Percentiles rank a stretch among this genome's conserved stretches.
Conservation (phyloP, 1,139 yeast species). For the Martiniozyma asiatica region DNA sequence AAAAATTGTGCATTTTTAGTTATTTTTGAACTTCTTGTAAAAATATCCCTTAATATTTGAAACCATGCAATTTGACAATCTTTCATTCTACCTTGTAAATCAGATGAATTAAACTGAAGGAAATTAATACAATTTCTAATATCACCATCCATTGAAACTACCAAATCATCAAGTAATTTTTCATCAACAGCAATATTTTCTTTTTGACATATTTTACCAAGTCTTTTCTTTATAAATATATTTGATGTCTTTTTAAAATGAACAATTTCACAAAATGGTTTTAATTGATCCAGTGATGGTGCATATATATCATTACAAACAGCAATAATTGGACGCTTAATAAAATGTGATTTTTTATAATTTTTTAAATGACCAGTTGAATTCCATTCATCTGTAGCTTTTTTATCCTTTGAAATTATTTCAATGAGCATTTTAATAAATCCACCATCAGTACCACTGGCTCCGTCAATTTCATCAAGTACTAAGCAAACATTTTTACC, state of each 20-base stretch:
- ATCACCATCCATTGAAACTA: constrained; percentile 71
- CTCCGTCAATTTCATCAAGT: constrained; percentile 87
- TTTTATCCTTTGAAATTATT: constrained; percentile 45
- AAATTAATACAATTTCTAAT: constrained; percentile 76
- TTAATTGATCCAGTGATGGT: constrained; percentile 57
- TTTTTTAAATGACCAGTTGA: constrained; percentile 13
- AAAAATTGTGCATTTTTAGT: constrained; percentile 37
- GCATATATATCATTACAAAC: constrained; percentile 82
- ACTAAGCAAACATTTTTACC: constrained; percentile 70
- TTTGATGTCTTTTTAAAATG: constrained; percentile 51
- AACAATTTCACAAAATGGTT: constrained; percentile 63
- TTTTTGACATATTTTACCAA: constrained; percentile 36
- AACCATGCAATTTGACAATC: constrained; percentile 55
- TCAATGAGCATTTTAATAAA: constrained; percentile 60
- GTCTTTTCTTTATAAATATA: constrained; percentile 33
- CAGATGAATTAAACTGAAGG: constrained; percentile 49
- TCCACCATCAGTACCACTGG: constrained; percentile 53
- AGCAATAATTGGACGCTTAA: constrained; percentile 80
- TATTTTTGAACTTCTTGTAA: constrained; percentile 26
- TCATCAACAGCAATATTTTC: constrained; percentile 27
- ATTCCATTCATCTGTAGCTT: constrained; percentile 29
- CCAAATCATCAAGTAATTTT: constrained; percentile 39
- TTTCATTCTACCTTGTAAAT: constrained; percentile 23
- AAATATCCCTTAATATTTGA: constrained; percentile 40
- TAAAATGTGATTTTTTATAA: constrained; percentile 26